These are phyloP conservation scores for Talaromyces sp. DNA, from an alignment of 2,329 filamentous ascomycete species.

Conservation along the genomic window DNA sequence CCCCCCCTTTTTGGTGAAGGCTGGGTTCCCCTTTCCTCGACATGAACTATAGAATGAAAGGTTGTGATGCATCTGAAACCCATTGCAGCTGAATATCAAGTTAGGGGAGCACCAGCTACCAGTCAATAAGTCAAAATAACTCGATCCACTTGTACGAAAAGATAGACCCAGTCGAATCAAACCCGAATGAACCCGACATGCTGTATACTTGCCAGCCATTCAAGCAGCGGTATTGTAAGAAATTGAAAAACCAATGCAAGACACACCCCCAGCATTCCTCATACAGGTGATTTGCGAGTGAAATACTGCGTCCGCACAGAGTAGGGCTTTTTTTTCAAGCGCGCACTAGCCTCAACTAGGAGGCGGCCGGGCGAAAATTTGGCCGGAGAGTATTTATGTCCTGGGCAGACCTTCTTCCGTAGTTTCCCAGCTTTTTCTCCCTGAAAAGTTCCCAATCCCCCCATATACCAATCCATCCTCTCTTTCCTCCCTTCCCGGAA, in stretches of 20 bases:
- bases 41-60: too few relatives aligned
- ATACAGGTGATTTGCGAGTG: slow-evolving; percentile 17
- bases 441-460: slow-evolving; percentile 34
- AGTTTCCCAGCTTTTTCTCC: slow-evolving; percentile 41
- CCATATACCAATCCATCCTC: slow-evolving; percentile 25
- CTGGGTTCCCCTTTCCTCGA: slow-evolving; percentile 5
- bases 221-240: slow-evolving; percentile 8
- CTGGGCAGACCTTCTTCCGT: slow-evolving; percentile 32
- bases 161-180: neutral
- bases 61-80: slow-evolving; percentile 1
- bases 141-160: too few relatives aligned
- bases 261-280: slow-evolving; percentile 26
- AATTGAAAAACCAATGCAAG: slow-evolving; percentile 21
- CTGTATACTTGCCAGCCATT: neutral
- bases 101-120: too few relatives aligned
- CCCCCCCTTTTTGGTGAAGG: too few relatives aligned
- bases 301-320: slow-evolving; percentile 29
- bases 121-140: too few relatives aligned
- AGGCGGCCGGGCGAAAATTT: slow-evolving; percentile 42
- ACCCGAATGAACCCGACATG: slow-evolving; percentile 23
- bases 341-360: slow-evolving; percentile 36
- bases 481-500: slow-evolving; percentile 28
- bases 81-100: neutral
- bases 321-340: slow-evolving; percentile 33
- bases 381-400: slow-evolving; percentile 43